Percentiles rank a stretch among this genome's conserved stretches.
phyloP scores from a whole-genome alignment of 116 monocot genomes.

The Thalassia testudinum region DNA sequence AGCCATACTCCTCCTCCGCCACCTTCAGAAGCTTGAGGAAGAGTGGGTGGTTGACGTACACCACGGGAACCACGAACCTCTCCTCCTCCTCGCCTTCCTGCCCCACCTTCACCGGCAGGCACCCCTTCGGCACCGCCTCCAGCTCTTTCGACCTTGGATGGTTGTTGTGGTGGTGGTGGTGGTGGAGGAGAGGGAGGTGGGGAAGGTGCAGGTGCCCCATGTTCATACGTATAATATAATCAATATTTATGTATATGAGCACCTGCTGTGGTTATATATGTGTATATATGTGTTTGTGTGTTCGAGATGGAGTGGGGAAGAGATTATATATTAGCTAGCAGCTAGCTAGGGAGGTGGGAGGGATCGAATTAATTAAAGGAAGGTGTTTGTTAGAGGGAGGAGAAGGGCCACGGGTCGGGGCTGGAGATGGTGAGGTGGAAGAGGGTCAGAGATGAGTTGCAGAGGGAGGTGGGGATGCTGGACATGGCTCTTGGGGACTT shows the following conservation, averaged over 20 bases:
- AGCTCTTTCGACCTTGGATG: constrained; percentile 4
- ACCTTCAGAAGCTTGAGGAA: constrained; percentile 26
- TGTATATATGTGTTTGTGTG: no score
- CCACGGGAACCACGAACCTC: constrained; percentile 40
- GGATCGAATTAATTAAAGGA: no score
- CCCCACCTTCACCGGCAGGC: constrained; percentile 47
- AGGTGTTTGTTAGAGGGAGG: constrained; percentile 3
- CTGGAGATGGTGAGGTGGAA: constrained; percentile 23
- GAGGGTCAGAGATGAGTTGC: constrained; percentile 17
- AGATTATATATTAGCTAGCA: no score
- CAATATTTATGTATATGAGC: no score
- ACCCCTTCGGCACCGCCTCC: constrained; percentile 34
- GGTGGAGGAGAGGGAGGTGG: constrained; percentile 1
- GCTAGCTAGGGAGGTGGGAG: no score
- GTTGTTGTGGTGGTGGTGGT: not conserved
- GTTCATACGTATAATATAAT: not conserved
- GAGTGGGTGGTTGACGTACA: constrained; percentile 36
- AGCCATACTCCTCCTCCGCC: constrained; percentile 38
- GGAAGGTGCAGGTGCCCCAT: constrained; percentile 2
- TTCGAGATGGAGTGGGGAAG: no score
- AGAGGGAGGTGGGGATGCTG: constrained; percentile 15
- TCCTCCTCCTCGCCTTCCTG: constrained; percentile 20
- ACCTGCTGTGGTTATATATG: no score
- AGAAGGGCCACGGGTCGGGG: constrained; percentile 27
- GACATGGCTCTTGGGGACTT: constrained; percentile 9